Evolutionary conservation across 129 eudicot species (phyloP), one percentile per base, ranked within the genome.

Genomic region (Flaveria brownii): DNA sequence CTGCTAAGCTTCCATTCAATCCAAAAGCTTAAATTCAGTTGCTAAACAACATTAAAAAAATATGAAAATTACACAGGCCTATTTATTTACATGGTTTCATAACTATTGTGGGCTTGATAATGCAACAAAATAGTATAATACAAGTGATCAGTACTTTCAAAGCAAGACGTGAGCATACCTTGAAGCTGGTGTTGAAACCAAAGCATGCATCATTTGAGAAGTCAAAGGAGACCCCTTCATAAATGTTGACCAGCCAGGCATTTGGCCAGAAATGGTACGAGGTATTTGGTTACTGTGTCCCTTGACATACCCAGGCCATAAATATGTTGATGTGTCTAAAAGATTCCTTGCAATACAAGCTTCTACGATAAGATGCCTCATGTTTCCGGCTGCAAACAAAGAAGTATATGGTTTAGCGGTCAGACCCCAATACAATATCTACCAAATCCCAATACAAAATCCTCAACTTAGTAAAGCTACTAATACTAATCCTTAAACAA

Each of bases 241-340:
- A 62, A 94, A 82, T 41, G 97, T 87, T 75, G 96, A 87, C 99
- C 99, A 94, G 54, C 93, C 94, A 72, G 92, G 85, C 79, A 85
- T 78, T 71, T 91, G 97, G 41, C 96, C 87, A 56, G 97, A 62
- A 69, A 91, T 71, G 78, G 75, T 80, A 54, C 86, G 92, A 84
- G 99, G 92, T 72, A 94, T 82, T 79, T 91, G 99, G 68, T 78
- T 89, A 76, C 85, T 79, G 65, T 87, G 92, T 52, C 90, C 96
- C 85, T 89, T 94, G 50, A 91, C 90, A 82, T 94, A 91, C 61
- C 97, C 99, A 14, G 97, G 97, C 99, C 99, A 94, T 52, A 76
- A 22, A 84, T 91, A 91, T 22, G 97, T 96, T 52, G 97, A 91
- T 13, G 97, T 91, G 86, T 94, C 96, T 79, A 94, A 68, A 66